Base-by-base conservation (phyloP, 2,329 filamentous ascomycete species). In the Fusarium miscanthi region DNA sequence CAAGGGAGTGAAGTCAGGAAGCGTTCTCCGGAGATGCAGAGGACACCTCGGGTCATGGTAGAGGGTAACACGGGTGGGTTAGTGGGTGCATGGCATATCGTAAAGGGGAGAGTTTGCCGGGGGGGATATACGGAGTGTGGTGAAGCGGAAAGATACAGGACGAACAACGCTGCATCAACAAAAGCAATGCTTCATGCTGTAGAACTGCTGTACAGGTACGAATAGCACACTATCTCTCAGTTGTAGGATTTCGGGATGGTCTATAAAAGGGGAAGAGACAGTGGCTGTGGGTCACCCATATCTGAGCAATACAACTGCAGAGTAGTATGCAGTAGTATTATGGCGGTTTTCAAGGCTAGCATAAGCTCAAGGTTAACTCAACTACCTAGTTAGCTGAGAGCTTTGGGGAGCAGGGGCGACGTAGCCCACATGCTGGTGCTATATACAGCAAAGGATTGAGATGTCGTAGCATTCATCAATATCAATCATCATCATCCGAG, bases 401-500 rank as follows among this genome's bases (percentile, higher is more conserved):
- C 40, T 59, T 60, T 60, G 63, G 59, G 42, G 66, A 51, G 51
- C 59, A 59, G 59, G 67, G 65, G 48, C 49, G 40, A 46, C 21
- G 59, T 49, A 63, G 52, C 53, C 64, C 53, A 69, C 66, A 64
- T 17, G 21, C 25, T 16, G 27, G 37, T 37, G 38, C 54, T 21
- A 25, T 33, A 40, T n/a, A 12, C n/a, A 57, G 10, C 30, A 57
- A 57, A 57, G n/a, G 53, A 35, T 35, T 35, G 16, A 25, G 30
- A 57, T 48, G 31, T 48, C 31, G 58, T 51, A 42, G 53, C 58
- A 53, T 73, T 48, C 59, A 70, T 64, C 62, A 58, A 59, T 35
- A 66, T 64, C 54, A 57, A 42, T 53, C 51, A 63, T 46, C 37
- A 67, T 69, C 40, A 69, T 68, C 66, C 66, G 64, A 63, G 64